Evolutionary conservation across 371 early-diverging fungal species (phyloP).

Genomic region (Mortierella polycephala): DNA sequence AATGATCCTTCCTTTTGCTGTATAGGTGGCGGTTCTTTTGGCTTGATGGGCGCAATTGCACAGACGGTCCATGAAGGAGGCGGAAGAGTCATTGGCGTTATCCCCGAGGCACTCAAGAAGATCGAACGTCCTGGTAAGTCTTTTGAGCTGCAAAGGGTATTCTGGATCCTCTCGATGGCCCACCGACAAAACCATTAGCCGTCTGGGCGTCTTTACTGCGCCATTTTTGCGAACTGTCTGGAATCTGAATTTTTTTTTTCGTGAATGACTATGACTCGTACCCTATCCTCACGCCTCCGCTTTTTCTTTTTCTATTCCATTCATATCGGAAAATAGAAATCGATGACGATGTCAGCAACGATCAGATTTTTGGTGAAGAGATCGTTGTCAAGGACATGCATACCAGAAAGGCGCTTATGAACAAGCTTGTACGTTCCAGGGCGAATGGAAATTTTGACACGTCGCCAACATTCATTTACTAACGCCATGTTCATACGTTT

Average conservation of each 20-base stretch:
- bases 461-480: background rate
- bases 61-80: conserved; percentile 63
- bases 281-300: background rate
- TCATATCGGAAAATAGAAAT: conserved; percentile 15
- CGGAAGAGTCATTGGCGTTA: conserved; percentile 73
- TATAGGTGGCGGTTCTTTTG: conserved; percentile 79
- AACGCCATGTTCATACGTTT: background rate
- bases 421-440: conserved; percentile 57
- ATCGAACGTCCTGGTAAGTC: conserved; percentile 51
- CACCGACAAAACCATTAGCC: background rate
- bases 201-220: background rate
- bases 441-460: background rate
- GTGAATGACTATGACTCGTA: background rate
- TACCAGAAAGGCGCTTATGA: conserved; percentile 82
- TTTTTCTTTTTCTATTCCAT: background rate
- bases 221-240: background rate
- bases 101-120: conserved; percentile 75
- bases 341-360: conserved; percentile 35
- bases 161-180: background rate
- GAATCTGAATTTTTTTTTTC: background rate
- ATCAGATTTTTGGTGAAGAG: conserved; percentile 64
- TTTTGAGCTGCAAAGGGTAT: background rate
- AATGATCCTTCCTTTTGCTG: background rate
- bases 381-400: conserved; percentile 87
- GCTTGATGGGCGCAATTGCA: conserved; percentile 88